Evolutionary conservation across 2,329 filamentous ascomycete species (phyloP).

Genomic region (Diaporthe sp.): DNA sequence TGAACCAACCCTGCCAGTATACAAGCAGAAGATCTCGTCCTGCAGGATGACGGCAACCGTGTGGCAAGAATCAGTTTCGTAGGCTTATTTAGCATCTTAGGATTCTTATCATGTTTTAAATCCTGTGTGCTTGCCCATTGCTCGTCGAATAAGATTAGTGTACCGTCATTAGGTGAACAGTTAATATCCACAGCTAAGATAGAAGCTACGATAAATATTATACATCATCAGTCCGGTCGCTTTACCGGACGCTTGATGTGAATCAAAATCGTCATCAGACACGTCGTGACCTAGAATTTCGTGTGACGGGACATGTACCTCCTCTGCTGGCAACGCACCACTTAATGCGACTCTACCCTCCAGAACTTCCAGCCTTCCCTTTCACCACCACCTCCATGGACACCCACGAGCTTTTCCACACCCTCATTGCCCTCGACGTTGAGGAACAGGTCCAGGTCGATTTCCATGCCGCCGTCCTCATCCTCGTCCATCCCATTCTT

Average conservation of each 20-base stretch:
- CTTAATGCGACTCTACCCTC: conserved; percentile 68
- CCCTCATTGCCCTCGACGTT: conserved; percentile 86
- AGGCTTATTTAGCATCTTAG: not conserved
- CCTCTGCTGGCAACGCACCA: conserved; percentile 16
- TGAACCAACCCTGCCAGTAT: no score
- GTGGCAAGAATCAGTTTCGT: no score
- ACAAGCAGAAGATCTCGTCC: no score
- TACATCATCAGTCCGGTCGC: not conserved
- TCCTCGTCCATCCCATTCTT: conserved; percentile 87
- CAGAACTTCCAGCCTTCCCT: conserved; percentile 90
- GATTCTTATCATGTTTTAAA: not conserved
- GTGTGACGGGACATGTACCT: not conserved
- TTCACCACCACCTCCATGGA: conserved; percentile 75
- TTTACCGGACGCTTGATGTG: not conserved
- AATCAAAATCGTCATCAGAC: conserved; percentile 6
- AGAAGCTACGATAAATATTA: conserved; percentile 1
- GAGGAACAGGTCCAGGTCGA: conserved; percentile 86
- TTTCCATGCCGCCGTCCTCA: conserved; percentile 87
- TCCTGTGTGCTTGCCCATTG: not conserved
- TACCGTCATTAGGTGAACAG: conserved; percentile 17
- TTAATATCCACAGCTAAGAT: not conserved
- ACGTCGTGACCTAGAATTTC: conserved; percentile 2
- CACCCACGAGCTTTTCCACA: conserved; percentile 88
- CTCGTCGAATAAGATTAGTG: conserved; percentile 9
- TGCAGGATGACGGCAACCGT: no score